Conservation (phyloP, 345 rosid species). For the Citrus trifoliata region DNA sequence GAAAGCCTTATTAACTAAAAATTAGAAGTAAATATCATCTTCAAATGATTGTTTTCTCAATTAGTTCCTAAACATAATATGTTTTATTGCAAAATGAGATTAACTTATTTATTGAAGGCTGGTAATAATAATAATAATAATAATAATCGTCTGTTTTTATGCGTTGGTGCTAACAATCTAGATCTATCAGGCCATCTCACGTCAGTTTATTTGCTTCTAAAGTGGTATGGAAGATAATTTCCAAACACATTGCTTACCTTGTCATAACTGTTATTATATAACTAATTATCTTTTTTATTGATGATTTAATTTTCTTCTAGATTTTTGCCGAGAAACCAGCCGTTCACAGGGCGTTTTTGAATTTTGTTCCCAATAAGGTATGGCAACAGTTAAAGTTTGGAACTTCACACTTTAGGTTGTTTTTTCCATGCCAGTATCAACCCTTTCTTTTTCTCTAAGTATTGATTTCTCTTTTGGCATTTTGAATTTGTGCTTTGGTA, state of each 20-base stretch:
- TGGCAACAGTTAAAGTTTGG: slow-evolving; percentile 14
- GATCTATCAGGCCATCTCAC: neutral
- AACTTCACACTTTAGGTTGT: slow-evolving; percentile 1
- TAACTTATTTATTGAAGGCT: neutral
- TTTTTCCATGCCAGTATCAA: neutral
- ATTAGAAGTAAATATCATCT: neutral
- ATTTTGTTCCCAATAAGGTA: slow-evolving; percentile 89
- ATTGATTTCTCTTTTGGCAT: neutral
- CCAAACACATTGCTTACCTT: neutral
- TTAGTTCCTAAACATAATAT: neutral
- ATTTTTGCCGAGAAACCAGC: slow-evolving; percentile 98
- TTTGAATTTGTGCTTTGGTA: neutral
- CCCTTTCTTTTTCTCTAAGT: neutral
- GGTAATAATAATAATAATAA: neutral
- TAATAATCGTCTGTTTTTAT: neutral
- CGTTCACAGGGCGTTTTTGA: slow-evolving; percentile 80
- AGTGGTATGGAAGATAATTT: neutral
- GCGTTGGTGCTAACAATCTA: neutral
- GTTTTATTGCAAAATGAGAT: neutral
- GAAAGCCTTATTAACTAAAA: neutral
- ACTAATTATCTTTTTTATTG: slow-evolving; percentile 10
- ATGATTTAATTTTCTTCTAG: slow-evolving; percentile 35
- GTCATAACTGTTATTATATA: neutral
- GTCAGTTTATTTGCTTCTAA: neutral
- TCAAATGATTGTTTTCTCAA: neutral